Evolutionary conservation across 2,329 filamentous ascomycete genomes (phyloP).

Genomic region (Penicillium aurantiogriseum): DNA sequence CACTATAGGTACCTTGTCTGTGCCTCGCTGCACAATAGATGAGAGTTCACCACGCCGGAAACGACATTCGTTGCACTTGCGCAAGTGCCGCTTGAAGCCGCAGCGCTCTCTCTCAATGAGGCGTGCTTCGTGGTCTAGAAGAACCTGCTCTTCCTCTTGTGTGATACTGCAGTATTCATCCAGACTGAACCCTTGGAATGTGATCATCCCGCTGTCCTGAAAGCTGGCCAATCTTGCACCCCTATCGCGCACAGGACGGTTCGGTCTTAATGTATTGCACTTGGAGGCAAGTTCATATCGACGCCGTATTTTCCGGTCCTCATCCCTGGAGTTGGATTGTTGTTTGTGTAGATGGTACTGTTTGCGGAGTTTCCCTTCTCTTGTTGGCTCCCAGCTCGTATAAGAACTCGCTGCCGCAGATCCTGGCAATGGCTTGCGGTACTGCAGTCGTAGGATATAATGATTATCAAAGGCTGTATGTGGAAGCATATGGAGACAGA

Average conservation of each 20-base stretch:
- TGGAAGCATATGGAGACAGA: conserved; percentile 11
- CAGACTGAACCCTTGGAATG: background rate
- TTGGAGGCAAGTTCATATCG: conserved; percentile 5
- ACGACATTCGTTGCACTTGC: conserved; percentile 11
- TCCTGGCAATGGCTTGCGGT: conserved; percentile 11
- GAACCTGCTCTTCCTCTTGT: background rate
- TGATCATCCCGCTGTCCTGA: background rate
- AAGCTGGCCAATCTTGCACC: background rate
- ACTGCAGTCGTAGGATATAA: conserved; percentile 6
- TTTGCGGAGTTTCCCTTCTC: background rate
- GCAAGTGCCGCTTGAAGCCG: conserved; percentile 9
- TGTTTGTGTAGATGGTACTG: background rate
- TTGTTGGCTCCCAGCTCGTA: conserved; percentile 3
- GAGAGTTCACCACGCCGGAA: conserved; percentile 1
- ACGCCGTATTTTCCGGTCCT: background rate
- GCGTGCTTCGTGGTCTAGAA: conserved; percentile 2
- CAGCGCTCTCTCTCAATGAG: conserved; percentile 5
- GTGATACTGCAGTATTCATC: background rate
- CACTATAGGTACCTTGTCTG: background rate
- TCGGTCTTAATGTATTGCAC: background rate
- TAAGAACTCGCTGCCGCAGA: background rate
- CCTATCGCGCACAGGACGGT: background rate
- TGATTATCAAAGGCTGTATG: conserved; percentile 8
- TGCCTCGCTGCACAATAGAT: background rate
- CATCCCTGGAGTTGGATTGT: background rate